A percentile compares a stretch with the other conserved stretches of the same genome.
These are phyloP conservation scores for Colletotrichum limetticola DNA, from an alignment of 2,329 filamentous ascomycete species.

Conservation along the genomic window DNA sequence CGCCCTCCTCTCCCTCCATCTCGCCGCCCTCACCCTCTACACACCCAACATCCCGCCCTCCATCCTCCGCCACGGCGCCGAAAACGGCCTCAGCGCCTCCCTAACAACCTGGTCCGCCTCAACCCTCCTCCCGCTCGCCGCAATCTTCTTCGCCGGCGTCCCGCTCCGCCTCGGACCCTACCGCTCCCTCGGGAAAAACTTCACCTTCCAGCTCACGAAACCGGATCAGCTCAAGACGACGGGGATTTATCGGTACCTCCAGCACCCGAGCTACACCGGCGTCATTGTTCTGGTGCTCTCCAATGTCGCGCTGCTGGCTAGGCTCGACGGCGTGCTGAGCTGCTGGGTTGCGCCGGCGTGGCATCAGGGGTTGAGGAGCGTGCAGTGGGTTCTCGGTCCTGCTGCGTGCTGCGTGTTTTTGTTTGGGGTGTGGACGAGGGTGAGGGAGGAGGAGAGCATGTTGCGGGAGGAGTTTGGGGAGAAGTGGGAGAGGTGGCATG, in stretches of 20 bases:
- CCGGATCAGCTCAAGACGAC: slow-evolving; percentile 57
- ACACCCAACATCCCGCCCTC: slow-evolving; percentile 39
- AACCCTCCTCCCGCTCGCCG: slow-evolving; percentile 46
- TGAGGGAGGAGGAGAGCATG: slow-evolving; percentile 63
- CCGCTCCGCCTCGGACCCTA: slow-evolving; percentile 52
- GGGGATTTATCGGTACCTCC: slow-evolving; percentile 60
- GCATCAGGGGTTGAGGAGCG: slow-evolving; percentile 19
- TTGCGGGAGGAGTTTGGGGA: slow-evolving; percentile 55
- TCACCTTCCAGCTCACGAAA: slow-evolving; percentile 61
- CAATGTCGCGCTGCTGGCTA: slow-evolving; percentile 46
- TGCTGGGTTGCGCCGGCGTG: slow-evolving; percentile 49
- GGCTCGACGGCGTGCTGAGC: slow-evolving; percentile 50
- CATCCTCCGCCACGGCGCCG: slow-evolving; percentile 40
- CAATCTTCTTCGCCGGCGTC: slow-evolving; percentile 41
- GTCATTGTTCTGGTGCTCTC: slow-evolving; percentile 46
- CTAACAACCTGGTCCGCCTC: slow-evolving; percentile 49
- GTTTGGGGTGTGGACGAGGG: slow-evolving; percentile 46
- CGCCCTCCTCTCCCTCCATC: slow-evolving; percentile 38
- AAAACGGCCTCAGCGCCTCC: slow-evolving; percentile 44
- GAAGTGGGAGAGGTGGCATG: slow-evolving; percentile 61
- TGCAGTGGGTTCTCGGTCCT: slow-evolving; percentile 29
- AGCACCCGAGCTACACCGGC: slow-evolving; percentile 65
- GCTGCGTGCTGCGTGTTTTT: slow-evolving; percentile 34
- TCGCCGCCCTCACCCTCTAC: slow-evolving; percentile 36
- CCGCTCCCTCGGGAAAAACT: slow-evolving; percentile 58